Percentiles rank a stretch among this genome's conserved stretches.
These are phyloP conservation scores for Holtermannia corniformis DNA, from an alignment of 768 basidiomycete genomes.

Conservation along the genomic window DNA sequence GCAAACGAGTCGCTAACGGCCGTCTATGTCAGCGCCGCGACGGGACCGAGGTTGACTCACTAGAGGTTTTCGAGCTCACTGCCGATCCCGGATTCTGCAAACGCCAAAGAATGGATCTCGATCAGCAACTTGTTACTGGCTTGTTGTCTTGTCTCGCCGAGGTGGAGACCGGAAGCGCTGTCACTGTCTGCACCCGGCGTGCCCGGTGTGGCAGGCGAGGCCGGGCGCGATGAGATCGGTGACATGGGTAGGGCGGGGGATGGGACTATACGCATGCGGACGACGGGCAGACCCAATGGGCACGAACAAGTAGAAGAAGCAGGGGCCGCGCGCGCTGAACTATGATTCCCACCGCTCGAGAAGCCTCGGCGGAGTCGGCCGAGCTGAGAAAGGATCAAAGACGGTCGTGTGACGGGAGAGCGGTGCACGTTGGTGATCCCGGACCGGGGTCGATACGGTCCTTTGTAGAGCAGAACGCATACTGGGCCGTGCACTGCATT, in stretches of 20 bases:
- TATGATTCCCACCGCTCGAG: no score
- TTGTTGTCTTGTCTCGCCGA: background rate
- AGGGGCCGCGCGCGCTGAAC: no score
- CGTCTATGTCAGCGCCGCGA: background rate
- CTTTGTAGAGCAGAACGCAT: no score
- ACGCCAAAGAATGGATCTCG: slow-evolving; percentile 30
- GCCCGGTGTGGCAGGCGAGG: background rate
- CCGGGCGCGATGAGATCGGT: background rate
- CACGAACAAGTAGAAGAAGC: no score
- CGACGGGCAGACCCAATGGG: no score
- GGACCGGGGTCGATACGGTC: no score
- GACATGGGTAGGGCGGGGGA: background rate
- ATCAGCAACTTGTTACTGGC: slow-evolving; percentile 36
- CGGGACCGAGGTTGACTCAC: slow-evolving; percentile 16
- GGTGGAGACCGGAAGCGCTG: background rate
- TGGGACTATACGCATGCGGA: no score
- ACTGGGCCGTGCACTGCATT: no score
- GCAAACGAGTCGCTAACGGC: slow-evolving; percentile 52
- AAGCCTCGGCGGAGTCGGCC: no score
- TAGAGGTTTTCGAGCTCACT: slow-evolving; percentile 41
- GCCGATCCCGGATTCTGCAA: slow-evolving; percentile 40
- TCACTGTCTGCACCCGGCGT: background rate
- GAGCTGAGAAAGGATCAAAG: no score
- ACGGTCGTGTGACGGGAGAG: no score
- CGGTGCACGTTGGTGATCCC: no score